Percentiles rank a stretch among this genome's conserved stretches.
Evolutionary conservation across 129 eudicot genomes (phyloP).

Genomic region (Flaveria trinervia): DNA sequence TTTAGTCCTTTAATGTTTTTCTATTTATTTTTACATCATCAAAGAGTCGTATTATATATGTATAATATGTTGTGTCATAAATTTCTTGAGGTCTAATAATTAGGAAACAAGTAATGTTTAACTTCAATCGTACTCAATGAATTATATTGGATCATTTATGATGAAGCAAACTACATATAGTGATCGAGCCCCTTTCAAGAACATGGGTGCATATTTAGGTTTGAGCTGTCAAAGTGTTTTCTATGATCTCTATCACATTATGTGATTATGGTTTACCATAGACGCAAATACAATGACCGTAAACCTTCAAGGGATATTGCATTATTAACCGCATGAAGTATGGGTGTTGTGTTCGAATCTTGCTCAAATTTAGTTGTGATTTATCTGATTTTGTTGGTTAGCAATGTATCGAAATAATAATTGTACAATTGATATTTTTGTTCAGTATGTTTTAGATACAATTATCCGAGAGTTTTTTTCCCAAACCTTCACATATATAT

Average conservation of each 20-base stretch:
- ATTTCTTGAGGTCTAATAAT: neutral
- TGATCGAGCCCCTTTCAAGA: conserved; percentile 29
- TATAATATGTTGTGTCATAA: neutral
- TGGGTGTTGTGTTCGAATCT: no score
- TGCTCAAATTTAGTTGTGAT: no score
- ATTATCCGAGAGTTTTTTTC: no score
- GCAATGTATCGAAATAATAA: no score
- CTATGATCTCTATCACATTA: neutral
- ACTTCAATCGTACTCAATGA: conserved; percentile 28
- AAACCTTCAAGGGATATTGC: no score
- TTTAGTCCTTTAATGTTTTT: no score
- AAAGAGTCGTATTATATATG: neutral
- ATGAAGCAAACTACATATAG: conserved; percentile 25
- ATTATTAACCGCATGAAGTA: no score
- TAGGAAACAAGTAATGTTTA: conserved; percentile 10
- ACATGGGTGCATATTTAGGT: conserved; percentile 38
- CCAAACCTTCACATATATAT: no score
- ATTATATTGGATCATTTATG: conserved; percentile 14
- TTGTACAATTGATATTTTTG: no score
- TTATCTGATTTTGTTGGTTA: no score
- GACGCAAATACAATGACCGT: neutral
- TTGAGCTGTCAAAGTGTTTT: conserved; percentile 37
- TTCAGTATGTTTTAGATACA: no score
- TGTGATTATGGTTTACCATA: neutral
- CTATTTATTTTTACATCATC: neutral